Base-by-base conservation (phyloP, 208 protist species). In the Crithidia mellificae region DNA sequence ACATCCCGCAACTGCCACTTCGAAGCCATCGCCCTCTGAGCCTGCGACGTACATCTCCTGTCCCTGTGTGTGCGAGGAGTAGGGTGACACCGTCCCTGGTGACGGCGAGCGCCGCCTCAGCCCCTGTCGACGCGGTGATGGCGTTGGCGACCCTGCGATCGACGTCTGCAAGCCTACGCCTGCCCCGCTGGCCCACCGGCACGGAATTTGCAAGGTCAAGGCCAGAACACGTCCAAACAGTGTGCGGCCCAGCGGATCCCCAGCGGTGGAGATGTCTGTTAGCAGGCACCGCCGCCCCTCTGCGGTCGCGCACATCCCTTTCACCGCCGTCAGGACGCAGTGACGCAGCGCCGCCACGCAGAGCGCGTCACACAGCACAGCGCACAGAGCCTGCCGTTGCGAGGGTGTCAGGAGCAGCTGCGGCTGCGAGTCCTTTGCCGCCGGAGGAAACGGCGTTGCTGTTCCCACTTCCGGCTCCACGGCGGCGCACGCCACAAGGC, bases 221-320 rank as follows among this genome's bases (percentile, higher is more conserved):
- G 69, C 76, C 24, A 93, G 52, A 12, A 91, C 59, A 46, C 88
- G 82, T 6, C 88, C 88, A 67, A 93, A 93, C 52, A 74, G 65
- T n/a, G 68, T 88, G 5, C 88, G 88, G 4, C 74, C 63, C 22
- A 88, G 58, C 9, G 85, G 82, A 24, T 91, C 85, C 1, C 85
- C 84, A 1, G 74, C 52, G 29, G 53, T 55, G 27, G 58, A 63
- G 12, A 88, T 85, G 50, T 94, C 88, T 5, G 83, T 72, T 38
- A 94, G 63, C 20, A 94, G 62, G 59, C 68, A 82, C 19, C 66
- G 72, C 27, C 81, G 75, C 4, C 88, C 88, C 54, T 88, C 78
- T 5, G 38, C 47, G 24, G 78, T 91, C 9, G 52, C 44, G 8
- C 71, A 65, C 56, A 90, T 66, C 25, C 47, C 51, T 0, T 43